Evolutionary conservation across 768 basidiomycete species (phyloP), one percentile per base, ranked within the genome.

Genomic region (Lentinula edodes): DNA sequence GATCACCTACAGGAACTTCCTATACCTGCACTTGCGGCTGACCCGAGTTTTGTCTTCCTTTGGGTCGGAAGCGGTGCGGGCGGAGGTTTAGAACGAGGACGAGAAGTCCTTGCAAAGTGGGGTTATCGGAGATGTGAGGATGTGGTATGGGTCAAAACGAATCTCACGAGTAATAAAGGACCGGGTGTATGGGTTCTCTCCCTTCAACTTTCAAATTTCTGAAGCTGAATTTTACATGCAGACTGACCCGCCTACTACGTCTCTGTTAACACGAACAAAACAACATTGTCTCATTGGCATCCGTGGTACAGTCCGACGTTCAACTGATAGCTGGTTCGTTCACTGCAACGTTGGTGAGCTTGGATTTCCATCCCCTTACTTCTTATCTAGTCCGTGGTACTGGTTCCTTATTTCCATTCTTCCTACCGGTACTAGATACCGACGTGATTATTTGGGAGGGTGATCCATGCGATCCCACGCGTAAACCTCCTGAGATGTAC

Each of bases 251-350:
- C 90, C 93, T 9, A 95, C 91, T 7, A 89, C 88, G 2, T 89
- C 93, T 2, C 76, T 98, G 32, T 79, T 96, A 35, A 93, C 90
- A 20, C 83, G 95, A 32, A 94, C 93, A 41, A 94, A 98, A 72
- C 93, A 98, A 66, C 96, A 98, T 69, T 98, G 95, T 72, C 75
- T 98, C 53, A 97, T 98, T 81, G 96, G 96, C 42, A 98, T 99
- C 65, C 85, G 93, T 52, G 97, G 97, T 13, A 98, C 97, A 1
- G 96, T 99, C 12, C 85, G 96, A 23, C 83, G 97, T 35, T 93
- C 92, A 18, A 95, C 91, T 1, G 97, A 99, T 71, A 89, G 88
- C 62, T 92, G 93, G 89, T 95, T 98, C 73, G 96, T 97, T 0
- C 96, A 99, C 73, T 98, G 95, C 70, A 99, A 99, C 74, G 90